Base-by-base conservation (phyloP, 345 rosid genomes). In the Dipteronia sinensis region DNA sequence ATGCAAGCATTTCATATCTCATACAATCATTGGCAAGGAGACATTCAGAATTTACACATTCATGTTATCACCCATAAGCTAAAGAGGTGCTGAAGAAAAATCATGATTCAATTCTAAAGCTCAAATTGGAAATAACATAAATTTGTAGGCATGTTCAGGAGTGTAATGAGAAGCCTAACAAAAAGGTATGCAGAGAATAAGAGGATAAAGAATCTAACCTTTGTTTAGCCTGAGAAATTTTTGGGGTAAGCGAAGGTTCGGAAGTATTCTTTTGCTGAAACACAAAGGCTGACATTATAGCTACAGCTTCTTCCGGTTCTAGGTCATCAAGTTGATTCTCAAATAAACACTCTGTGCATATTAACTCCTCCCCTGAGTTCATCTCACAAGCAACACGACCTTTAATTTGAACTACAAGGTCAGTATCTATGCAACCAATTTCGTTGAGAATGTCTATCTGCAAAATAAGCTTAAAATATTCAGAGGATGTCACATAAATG, bases 371-470 rank as follows among this genome's bases (percentile, higher is more conserved):
- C 81, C 98, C 99, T 49, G 98, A 96, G 83, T 92, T 96, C 98
- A 96, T 96, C 93, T 94, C 98, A 82, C 98, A 95, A 76, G 98
- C 97, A 42, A 96, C 97, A 69, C 98, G 97, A 25, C 99, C 99
- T 86, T 94, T 96, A 66, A 96, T 88, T 87, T 96, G 97, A 74
- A 96, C 97, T 13, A 93, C 97, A 22, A 90, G 97, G 73, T 96
- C 97, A 72, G 80, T 86, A 87, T 96, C 94, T 79, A 96, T 86
- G 76, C 97, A 93, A 61, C 97, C 97, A 81, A 94, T 92, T 62
- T 91, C 84, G 87, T 90, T 92, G 76, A 96, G 88, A 84, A 96
- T 90, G 82, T 96, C 93, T 46, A 96, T 91, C 99, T 96, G 91
- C 86, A 86, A 78, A 78, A 34, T 34, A 76, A 69, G 75, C 29